phyloP scores from a whole-genome alignment of 352 stramenopile species.

The Phytophthora capsici region DNA sequence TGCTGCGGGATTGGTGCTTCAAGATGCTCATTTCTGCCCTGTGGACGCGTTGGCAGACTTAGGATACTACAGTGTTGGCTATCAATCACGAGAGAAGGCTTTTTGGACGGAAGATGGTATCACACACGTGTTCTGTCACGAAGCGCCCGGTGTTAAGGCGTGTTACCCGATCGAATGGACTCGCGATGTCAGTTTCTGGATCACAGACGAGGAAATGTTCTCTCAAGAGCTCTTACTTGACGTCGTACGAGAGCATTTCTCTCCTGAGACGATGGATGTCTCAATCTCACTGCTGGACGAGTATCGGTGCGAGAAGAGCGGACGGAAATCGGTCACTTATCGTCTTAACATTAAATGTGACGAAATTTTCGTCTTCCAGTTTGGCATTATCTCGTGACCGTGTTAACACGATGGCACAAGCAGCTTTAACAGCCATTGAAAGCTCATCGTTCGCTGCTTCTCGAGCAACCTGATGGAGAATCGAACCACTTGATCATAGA shows the following conservation, averaged over 20 bases:
- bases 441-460: conserved; percentile 65
- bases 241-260: conserved; percentile 59
- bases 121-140: conserved; percentile 72
- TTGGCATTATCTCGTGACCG: conserved; percentile 56
- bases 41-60: conserved; percentile 60
- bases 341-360: conserved; percentile 59
- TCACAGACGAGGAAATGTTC: conserved; percentile 57
- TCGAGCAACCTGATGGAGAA: conserved; percentile 38
- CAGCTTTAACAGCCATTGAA: conserved; percentile 54
- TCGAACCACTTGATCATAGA: conserved; percentile 13
- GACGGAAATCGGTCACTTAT: conserved; percentile 70
- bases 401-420: conserved; percentile 51
- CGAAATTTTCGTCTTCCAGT: conserved; percentile 36
- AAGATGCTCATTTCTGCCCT: conserved; percentile 69
- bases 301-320: conserved; percentile 60
- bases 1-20: conserved; percentile 55
- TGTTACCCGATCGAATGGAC: conserved; percentile 68
- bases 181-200: conserved; percentile 82
- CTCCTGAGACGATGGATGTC: conserved; percentile 41
- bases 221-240: conserved; percentile 50
- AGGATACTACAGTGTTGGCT: conserved; percentile 85
- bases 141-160: conserved; percentile 46
- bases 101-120: conserved; percentile 78
- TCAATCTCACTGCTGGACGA: conserved; percentile 54
- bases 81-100: conserved; percentile 73